These are phyloP conservation scores for Hirsutella minnesotensis DNA, from an alignment of 2,329 filamentous ascomycete genomes.

Conservation along the genomic window DNA sequence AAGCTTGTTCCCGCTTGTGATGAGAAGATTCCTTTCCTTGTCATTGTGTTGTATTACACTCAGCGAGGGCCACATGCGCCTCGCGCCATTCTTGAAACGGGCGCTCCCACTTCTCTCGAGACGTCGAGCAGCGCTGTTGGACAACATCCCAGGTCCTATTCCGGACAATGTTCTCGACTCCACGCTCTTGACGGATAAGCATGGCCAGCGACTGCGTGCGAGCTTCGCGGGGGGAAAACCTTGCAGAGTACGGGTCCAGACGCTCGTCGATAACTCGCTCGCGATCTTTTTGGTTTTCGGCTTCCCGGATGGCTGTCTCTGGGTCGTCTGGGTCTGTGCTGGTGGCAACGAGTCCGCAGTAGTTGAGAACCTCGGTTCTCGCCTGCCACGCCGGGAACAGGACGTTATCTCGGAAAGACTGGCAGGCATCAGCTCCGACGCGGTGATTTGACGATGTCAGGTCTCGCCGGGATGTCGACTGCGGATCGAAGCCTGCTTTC, in stretches of 20 bases:
- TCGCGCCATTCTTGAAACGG: conserved; percentile 52
- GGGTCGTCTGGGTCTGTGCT: conserved; percentile 82
- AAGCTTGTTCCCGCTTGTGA: too few species aligned
- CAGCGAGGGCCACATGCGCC: conserved; percentile 5
- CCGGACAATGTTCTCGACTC: conserved; percentile 69
- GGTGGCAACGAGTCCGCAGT: conserved; percentile 80
- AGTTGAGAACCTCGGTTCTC: conserved; percentile 72
- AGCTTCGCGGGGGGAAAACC: conserved; percentile 70
- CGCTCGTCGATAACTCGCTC: conserved; percentile 76
- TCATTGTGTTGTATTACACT: neutral
- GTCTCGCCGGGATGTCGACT: conserved; percentile 56
- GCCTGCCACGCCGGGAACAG: conserved; percentile 84
- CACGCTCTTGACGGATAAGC: conserved; percentile 61
- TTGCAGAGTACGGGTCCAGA: conserved; percentile 78
- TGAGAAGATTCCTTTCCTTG: too few species aligned
- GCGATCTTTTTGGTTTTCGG: conserved; percentile 57
- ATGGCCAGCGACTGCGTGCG: conserved; percentile 69
- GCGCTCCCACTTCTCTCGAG: conserved; percentile 49
- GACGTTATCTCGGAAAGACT: conserved; percentile 60
- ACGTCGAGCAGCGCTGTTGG: conserved; percentile 58
- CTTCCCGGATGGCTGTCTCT: conserved; percentile 55
- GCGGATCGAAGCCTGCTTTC: conserved; percentile 61
- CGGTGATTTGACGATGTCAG: conserved; percentile 36
- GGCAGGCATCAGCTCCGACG: conserved; percentile 53
- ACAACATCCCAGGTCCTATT: conserved; percentile 72